A percentile compares a stretch with the other conserved stretches of the same genome.
Conservation (phyloP, 1,284 basidiomycete species). For the Ustilago sp. region DNA sequence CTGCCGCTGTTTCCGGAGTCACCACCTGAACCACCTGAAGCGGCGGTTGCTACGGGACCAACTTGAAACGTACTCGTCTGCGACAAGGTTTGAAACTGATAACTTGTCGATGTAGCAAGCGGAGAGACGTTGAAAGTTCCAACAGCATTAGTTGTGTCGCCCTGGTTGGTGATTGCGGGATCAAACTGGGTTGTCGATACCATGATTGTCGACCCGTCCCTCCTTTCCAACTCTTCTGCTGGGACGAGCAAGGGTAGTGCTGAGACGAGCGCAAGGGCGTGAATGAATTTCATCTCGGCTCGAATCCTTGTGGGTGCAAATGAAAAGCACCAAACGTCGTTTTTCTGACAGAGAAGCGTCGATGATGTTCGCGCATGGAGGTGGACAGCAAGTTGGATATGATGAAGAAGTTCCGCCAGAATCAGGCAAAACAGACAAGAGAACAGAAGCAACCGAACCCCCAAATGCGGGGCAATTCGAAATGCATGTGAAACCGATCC, state of each 20-base stretch:
- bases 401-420: no score
- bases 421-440: background rate
- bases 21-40: background rate
- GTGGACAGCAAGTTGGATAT: no score
- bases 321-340: no score
- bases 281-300: background rate
- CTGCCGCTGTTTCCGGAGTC: background rate
- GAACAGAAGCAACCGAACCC: no score
- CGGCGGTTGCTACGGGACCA: background rate
- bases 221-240: background rate
- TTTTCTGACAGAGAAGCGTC: background rate
- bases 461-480: constrained; percentile 35
- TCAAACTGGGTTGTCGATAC: constrained; percentile 48
- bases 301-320: no score
- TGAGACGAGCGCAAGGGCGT: background rate
- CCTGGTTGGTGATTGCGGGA: constrained; percentile 48
- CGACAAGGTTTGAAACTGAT: constrained; percentile 29
- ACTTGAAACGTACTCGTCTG: constrained; percentile 46
- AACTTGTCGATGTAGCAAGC: constrained; percentile 42
- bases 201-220: constrained; percentile 40
- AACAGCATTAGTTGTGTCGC: constrained; percentile 57
- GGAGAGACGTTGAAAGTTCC: constrained; percentile 60
- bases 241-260: background rate
- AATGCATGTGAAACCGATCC: constrained; percentile 6
- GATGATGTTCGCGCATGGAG: no score